Conservation (phyloP, 352 stramenopile genomes). For the Phytophthora macrochlamydospora region DNA sequence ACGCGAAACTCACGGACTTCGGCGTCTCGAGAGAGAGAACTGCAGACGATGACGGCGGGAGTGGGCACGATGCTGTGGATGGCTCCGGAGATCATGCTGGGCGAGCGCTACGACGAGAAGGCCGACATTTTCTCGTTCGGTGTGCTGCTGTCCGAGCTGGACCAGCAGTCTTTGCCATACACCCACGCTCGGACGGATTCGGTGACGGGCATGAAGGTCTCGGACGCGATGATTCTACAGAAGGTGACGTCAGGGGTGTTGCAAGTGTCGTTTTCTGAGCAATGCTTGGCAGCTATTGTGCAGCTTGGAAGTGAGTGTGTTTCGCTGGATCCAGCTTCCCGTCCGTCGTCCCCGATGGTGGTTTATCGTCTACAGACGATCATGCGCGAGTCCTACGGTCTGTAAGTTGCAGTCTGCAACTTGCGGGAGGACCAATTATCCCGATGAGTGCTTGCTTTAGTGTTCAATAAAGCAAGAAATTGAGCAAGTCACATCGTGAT, state of each 20-base stretch:
- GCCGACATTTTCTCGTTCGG: constrained; percentile 29
- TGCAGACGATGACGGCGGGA: constrained; percentile 14
- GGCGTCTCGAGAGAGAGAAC: constrained; percentile 7
- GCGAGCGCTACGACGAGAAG: constrained; percentile 17
- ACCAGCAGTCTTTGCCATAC: constrained; percentile 21
- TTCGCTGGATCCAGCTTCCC: constrained; percentile 1
- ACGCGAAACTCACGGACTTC: constrained; percentile 18
- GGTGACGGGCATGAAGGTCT: constrained; percentile 13
- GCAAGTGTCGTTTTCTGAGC: constrained; percentile 16
- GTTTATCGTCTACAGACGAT: constrained; percentile 23
- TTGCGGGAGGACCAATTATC: not conserved
- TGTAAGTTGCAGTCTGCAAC: not conserved
- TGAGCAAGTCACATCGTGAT: not conserved
- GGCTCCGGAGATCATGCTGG: constrained; percentile 27
- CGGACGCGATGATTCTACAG: constrained; percentile 25
- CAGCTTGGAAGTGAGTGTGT: constrained; percentile 21
- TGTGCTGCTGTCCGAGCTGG: constrained; percentile 25
- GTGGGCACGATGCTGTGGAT: constrained; percentile 27
- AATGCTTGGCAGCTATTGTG: not conserved
- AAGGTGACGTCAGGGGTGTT: constrained; percentile 16
- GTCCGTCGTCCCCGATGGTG: constrained; percentile 18
- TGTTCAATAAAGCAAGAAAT: not conserved
- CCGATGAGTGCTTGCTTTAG: not conserved
- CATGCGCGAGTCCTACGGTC: not conserved
- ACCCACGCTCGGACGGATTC: constrained; percentile 2